Conservation (phyloP, 148 eudicot genomes). For the Pharnaceum exiguum region DNA sequence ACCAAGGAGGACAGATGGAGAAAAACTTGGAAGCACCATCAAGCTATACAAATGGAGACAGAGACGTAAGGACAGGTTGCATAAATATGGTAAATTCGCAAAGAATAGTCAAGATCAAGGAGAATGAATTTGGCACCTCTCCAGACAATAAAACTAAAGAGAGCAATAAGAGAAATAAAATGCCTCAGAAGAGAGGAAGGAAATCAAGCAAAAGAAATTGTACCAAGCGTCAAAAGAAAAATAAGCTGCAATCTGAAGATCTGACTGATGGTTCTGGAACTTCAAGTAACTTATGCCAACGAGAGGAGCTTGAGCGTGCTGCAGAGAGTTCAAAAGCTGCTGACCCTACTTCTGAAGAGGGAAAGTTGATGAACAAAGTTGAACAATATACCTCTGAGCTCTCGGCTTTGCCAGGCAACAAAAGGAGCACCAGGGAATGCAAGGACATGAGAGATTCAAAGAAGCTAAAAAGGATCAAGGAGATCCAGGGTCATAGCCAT, state of each 20-base stretch:
- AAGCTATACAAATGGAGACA: constrained; percentile 5
- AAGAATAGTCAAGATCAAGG: constrained; percentile 1
- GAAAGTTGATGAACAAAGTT: constrained; percentile 9
- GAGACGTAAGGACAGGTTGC: constrained; percentile 8
- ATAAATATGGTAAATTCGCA: constrained; percentile 11
- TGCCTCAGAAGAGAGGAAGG: constrained; percentile 30
- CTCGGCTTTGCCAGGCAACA: constrained; percentile 6
- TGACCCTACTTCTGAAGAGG: constrained; percentile 8
- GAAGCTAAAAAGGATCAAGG: neutral
- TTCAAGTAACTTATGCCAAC: neutral
- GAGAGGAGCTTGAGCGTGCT: neutral
- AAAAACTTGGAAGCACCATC: constrained; percentile 13
- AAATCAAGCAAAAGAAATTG: constrained; percentile 22
- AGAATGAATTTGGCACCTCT: constrained; percentile 11
- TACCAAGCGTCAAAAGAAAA: constrained; percentile 32
- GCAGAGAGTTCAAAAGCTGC: constrained; percentile 1
- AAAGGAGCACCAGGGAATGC: neutral
- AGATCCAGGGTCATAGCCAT: neutral
- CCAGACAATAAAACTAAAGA: constrained; percentile 11
- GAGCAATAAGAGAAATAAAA: constrained; percentile 10
- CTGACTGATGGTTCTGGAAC: constrained; percentile 13
- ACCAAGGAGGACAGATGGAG: constrained; percentile 11
- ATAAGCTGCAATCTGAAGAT: constrained; percentile 8
- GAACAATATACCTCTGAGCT: constrained; percentile 4
- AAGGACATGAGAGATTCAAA: neutral